Base-by-base conservation (phyloP, 2,329 filamentous ascomycete species). In the Pleurostoma richardsiae region DNA sequence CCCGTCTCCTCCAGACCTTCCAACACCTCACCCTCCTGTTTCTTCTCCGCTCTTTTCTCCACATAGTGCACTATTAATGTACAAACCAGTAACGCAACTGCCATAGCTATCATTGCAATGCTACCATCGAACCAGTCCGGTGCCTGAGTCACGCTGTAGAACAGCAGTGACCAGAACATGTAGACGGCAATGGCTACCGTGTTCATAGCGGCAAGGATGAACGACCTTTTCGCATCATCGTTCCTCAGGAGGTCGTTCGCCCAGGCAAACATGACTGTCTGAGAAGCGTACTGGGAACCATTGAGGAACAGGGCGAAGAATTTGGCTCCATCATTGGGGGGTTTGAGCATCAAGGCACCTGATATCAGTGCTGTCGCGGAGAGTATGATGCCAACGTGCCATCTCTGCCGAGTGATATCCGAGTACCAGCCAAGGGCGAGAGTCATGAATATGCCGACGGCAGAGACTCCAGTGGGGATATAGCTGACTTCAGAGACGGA, bases 121-220 rank as follows among this genome's bases (percentile, higher is more conserved):
- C 36, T 47, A 10, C 48, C 45, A 19, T 36, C 11, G 39, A 27
- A n/a, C 49, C 49, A 49, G 26, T 46, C 40, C 19, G 49, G 46
- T 2, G 40, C 46, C n/a, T 48, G 43, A 10, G 43, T 45, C 4
- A 46, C 42, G 33, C 38, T 49, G 43, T 46, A 51, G 31, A 51
- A 51, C 11, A 48, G 8, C 11, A 51, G 33, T 2, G 49, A 46
- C 49, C 49, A 51, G 38, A 48, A 51, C 10, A 48, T 46, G 39
- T 49, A 51, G 4, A 53, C 29, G 2, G 40, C 49, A 31, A 49
- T 48, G 10, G 46, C 46, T 36, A 50, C 26, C 10, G 40, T 45
- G 41, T 54, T 54, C 48, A 52, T 54, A 31, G 19, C 44, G 1
- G 40, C 48, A 4, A 52, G 33, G 26, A 54, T 48, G 40, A 54